Evolutionary conservation across 2,329 filamentous ascomycete genomes (phyloP), one percentile per base, ranked within the genome.

Genomic region (Alternaria novae-zelandiae): DNA sequence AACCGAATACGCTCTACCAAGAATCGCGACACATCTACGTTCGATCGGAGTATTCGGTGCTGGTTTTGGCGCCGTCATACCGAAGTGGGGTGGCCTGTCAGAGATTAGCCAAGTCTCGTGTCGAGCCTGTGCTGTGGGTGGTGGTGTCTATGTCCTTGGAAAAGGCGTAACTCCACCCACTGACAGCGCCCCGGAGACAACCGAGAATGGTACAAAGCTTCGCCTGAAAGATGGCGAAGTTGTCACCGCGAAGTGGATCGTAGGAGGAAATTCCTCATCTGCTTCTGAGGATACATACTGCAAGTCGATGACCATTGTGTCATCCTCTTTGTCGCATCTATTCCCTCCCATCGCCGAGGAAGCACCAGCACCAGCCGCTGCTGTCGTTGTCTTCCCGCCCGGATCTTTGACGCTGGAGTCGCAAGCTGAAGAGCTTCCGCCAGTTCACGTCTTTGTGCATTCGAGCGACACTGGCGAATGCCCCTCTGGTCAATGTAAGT

Each of bases 381-480:
- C 89, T 1, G 86, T 94, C 2, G 84, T 93, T 20, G 86, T 89
- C 3, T 88, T 93, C 57, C 89, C 91, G 11, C 78, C 85, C 4
- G 83, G 83, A 20, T 85, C 84, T 2, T 64, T 89, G 88, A 88
- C 72, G 61, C 30, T 76, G 66, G 60, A 67, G 11, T 59, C 55
- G 7, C 58, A 64, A 21, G 13, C 67, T 17, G 67, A 67, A 44
- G 70, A 76, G 57, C 53, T 74, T 36, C 74, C 85, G 49, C 86
- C 88, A 13, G 84, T 90, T 7, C 86, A 89, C 67, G 79, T 90
- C 17, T 79, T 93, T 71, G 86, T 90, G 41, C 95, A 98, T 79
- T 96, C 94, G 4, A 93, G 91, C 77, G 94, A 97, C 62, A 95
- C 94, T 45, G 94, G 94, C 66, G 95, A 98, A 84, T 98, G 96